Evolutionary conservation across 345 rosid genomes (phyloP).

Genomic region (Eucalyptus camaldulensis): DNA sequence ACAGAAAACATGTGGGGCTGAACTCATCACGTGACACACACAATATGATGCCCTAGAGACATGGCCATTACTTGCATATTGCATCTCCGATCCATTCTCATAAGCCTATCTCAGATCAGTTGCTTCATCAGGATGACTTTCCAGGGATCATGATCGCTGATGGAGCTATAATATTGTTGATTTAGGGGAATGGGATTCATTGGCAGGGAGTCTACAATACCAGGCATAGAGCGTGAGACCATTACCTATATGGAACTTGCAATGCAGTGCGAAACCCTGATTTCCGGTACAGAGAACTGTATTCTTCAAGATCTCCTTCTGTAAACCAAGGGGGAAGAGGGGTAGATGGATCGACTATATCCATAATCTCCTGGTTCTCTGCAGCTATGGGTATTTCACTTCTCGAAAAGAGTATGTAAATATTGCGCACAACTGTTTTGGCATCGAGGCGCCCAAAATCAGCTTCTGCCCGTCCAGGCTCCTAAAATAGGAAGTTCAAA

Average conservation of each 20-base stretch:
- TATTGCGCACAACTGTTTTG: slow-evolving; percentile 10
- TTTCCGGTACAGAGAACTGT: slow-evolving; percentile 38
- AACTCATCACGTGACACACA: background rate
- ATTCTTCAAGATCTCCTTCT: slow-evolving; percentile 38
- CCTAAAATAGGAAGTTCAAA: background rate
- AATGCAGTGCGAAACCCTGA: slow-evolving; percentile 45
- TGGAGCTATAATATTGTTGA: background rate
- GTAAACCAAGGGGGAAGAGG: slow-evolving; percentile 50
- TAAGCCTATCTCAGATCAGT: background rate
- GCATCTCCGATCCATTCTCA: background rate
- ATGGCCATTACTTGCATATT: too few species aligned
- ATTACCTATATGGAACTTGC: slow-evolving; percentile 46
- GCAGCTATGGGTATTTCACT: slow-evolving; percentile 47
- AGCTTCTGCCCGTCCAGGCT: background rate
- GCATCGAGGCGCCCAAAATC: background rate
- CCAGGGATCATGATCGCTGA: background rate
- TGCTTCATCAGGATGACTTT: background rate
- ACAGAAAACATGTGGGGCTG: background rate
- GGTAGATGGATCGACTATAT: slow-evolving; percentile 32
- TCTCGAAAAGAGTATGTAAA: slow-evolving; percentile 38
- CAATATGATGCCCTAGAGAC: background rate
- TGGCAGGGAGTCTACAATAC: background rate
- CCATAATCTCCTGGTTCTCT: slow-evolving; percentile 50
- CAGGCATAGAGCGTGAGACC: background rate
- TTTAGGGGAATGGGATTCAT: background rate